These are phyloP conservation scores for Cephalotrichum gorgonifer DNA, from an alignment of 2,329 filamentous ascomycete genomes.

Conservation along the genomic window DNA sequence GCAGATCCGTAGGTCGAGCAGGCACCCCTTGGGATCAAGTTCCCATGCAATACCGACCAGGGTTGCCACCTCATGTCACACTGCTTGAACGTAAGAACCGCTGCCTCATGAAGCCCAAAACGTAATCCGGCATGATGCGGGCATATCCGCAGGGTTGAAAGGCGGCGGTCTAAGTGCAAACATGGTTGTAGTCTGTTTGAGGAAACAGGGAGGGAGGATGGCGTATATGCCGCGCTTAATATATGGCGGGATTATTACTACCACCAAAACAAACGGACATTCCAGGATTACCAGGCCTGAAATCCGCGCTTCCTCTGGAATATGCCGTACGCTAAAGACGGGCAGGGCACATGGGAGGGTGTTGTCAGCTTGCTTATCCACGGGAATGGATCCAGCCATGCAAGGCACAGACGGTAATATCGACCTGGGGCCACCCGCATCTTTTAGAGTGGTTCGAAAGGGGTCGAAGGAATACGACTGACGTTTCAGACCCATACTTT, in stretches of 20 bases:
- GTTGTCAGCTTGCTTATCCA: neutral
- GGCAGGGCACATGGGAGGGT: too few species aligned
- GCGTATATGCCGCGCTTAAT: neutral
- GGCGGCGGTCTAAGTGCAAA: too few species aligned
- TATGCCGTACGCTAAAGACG: too few species aligned
- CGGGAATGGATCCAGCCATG: neutral
- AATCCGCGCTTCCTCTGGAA: neutral
- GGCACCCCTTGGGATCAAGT: neutral
- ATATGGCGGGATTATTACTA: neutral
- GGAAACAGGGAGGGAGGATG: neutral
- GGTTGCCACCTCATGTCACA: neutral
- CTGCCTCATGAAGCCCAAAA: neutral
- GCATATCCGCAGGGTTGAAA: too few species aligned
- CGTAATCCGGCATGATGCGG: neutral
- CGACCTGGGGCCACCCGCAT: neutral
- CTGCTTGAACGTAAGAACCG: neutral
- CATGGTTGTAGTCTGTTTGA: too few species aligned
- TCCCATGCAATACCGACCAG: neutral
- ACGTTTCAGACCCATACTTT: constrained; percentile 1
- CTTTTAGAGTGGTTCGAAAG: constrained; percentile 4
- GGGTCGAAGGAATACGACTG: neutral
- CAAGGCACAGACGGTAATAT: constrained; percentile 1
- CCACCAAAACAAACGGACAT: neutral
- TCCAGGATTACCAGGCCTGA: too few species aligned
- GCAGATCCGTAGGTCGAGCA: too few species aligned